These are phyloP conservation scores for Senna siamea DNA, from an alignment of 306 rosid species.

Conservation along the genomic window DNA sequence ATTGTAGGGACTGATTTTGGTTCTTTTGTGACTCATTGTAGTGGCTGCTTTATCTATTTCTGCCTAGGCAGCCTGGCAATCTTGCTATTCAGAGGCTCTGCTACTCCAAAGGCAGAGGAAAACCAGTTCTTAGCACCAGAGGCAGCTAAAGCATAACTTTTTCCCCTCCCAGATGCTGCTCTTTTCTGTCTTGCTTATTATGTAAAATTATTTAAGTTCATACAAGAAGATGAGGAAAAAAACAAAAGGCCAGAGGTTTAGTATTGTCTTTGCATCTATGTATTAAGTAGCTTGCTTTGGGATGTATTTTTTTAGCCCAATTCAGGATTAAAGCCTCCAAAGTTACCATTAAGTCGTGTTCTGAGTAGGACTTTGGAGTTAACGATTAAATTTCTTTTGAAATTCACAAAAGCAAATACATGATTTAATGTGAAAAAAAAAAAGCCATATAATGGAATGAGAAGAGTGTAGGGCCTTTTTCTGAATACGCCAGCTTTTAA, in stretches of 20 bases:
- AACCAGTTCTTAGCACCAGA: constrained; percentile 54
- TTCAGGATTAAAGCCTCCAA: background rate
- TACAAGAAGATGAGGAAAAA: background rate
- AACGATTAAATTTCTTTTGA: no score
- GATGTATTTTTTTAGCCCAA: background rate
- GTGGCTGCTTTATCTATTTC: constrained; percentile 80
- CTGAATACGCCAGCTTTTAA: no score
- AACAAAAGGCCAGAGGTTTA: background rate
- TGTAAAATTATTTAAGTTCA: background rate
- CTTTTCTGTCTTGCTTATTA: background rate
- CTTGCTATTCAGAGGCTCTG: constrained; percentile 79
- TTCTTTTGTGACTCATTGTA: constrained; percentile 85
- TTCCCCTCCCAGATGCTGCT: background rate
- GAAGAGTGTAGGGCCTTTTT: background rate
- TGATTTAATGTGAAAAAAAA: no score
- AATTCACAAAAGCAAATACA: no score
- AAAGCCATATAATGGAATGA: no score
- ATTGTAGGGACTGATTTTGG: constrained; percentile 92
- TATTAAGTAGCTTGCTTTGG: background rate
- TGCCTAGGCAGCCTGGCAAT: constrained; percentile 72
- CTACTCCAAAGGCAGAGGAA: constrained; percentile 53
- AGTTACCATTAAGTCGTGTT: background rate
- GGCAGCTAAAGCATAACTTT: constrained; percentile 39
- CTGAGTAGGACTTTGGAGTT: background rate
- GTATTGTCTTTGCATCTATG: background rate